A percentile compares a stretch with the other conserved stretches of the same genome.
These are phyloP conservation scores for Pistacia atlantica DNA, from an alignment of 345 rosid species.

Conservation along the genomic window DNA sequence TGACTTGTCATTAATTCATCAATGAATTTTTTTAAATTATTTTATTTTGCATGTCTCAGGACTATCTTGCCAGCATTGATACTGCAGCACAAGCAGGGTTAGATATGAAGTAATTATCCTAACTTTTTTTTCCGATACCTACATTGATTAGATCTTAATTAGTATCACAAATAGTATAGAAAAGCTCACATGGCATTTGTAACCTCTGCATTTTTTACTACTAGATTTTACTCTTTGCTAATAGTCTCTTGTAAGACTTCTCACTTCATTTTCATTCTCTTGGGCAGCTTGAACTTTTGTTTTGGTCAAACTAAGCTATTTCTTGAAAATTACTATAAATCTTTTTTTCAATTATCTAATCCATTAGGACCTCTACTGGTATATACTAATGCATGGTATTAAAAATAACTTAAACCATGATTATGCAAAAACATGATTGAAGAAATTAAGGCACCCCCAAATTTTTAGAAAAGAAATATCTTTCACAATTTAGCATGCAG, in stretches of 20 bases:
- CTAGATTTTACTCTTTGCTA: neutral
- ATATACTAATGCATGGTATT: neutral
- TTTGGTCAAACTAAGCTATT: neutral
- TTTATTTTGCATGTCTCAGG: slow-evolving; percentile 51
- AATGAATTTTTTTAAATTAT: slow-evolving; percentile 11
- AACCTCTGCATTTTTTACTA: neutral
- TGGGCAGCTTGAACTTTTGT: neutral
- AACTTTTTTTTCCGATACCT: slow-evolving; percentile 16
- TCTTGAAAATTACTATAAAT: neutral
- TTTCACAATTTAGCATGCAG: neutral
- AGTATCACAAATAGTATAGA: neutral
- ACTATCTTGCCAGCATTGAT: slow-evolving; percentile 82
- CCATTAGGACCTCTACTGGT: neutral
- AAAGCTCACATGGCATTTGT: neutral
- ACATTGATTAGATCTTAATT: slow-evolving; percentile 11
- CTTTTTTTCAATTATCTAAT: slow-evolving; percentile 1
- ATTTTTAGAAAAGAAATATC: neutral
- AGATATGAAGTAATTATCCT: slow-evolving; percentile 63
- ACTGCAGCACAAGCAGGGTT: slow-evolving; percentile 51
- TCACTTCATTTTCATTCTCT: neutral
- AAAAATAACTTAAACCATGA: neutral
- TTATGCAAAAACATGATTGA: neutral
- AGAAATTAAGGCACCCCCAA: neutral
- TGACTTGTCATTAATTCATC: slow-evolving; percentile 6
- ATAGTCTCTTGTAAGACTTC: neutral